Conservation (phyloP, 768 basidiomycete genomes). For the Megacollybia marginata region DNA sequence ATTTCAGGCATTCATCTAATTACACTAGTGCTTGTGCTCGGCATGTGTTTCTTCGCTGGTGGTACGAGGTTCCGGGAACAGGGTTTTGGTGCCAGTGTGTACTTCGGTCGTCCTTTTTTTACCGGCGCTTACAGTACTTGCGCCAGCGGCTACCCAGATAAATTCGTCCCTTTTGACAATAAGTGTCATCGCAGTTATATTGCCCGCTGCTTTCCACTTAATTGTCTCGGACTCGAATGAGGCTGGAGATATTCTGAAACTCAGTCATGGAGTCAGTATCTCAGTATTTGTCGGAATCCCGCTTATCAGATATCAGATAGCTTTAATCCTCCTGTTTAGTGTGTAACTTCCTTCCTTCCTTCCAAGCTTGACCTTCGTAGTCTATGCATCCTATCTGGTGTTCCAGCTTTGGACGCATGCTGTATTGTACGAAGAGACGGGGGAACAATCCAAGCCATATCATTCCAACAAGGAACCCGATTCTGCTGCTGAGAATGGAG, state of each 20-base stretch:
- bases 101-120: constrained; percentile 22
- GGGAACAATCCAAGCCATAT: constrained; percentile 22
- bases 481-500: no score
- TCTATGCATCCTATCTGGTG: constrained; percentile 67
- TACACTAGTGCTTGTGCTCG: constrained; percentile 62
- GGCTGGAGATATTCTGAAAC: constrained; percentile 41
- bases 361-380: constrained; percentile 31
- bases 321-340: constrained; percentile 76
- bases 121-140: neutral
- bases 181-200: constrained; percentile 71
- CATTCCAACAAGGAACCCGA: no score
- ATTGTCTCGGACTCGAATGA: constrained; percentile 28
- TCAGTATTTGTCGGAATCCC: neutral
- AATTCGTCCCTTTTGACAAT: constrained; percentile 72
- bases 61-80: constrained; percentile 74
- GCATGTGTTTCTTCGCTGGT: constrained; percentile 89
- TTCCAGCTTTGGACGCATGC: constrained; percentile 79
- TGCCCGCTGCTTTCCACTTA: constrained; percentile 78
- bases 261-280: constrained; percentile 65
- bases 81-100: constrained; percentile 67
- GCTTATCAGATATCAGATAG: constrained; percentile 35
- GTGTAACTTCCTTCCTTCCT: constrained; percentile 15
- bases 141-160: constrained; percentile 50
- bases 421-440: constrained; percentile 52
- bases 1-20: constrained; percentile 4